Percentiles rank a stretch among this genome's conserved stretches.
Conservation (phyloP, 768 basidiomycete genomes). For the Dictyophora rubrovolvata region DNA sequence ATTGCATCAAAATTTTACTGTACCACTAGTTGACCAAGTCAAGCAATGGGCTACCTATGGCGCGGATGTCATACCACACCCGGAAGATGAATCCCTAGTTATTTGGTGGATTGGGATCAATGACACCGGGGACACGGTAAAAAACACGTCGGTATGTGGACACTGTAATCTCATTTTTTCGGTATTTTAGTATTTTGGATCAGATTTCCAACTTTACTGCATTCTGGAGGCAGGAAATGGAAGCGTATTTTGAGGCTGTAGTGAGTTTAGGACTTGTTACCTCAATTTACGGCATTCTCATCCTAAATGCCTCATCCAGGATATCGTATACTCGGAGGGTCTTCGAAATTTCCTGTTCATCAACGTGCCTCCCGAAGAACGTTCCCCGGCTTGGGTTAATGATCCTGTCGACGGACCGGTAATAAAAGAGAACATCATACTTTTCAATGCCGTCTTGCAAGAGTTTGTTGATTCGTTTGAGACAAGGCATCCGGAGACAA, state of each 20-base stretch:
- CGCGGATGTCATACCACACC: slow-evolving; percentile 35
- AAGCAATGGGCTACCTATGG: slow-evolving; percentile 39
- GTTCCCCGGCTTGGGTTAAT: slow-evolving; percentile 30
- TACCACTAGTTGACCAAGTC: slow-evolving; percentile 39
- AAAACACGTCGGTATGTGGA: slow-evolving; percentile 22
- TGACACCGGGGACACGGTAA: slow-evolving; percentile 42
- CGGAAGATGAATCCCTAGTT: slow-evolving; percentile 31
- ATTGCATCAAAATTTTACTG: slow-evolving; percentile 36
- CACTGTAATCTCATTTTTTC: background rate
- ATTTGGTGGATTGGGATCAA: slow-evolving; percentile 55
- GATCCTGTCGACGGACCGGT: slow-evolving; percentile 26
- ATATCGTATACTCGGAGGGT: slow-evolving; percentile 29
- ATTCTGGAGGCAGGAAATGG: slow-evolving; percentile 42
- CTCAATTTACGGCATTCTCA: background rate
- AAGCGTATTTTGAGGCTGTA: slow-evolving; percentile 39
- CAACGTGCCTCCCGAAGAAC: slow-evolving; percentile 46
- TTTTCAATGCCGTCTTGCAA: slow-evolving; percentile 34
- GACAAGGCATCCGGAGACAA: slow-evolving; percentile 27
- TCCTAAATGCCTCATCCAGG: slow-evolving; percentile 25
- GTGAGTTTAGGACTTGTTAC: slow-evolving; percentile 21
- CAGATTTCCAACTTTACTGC: slow-evolving; percentile 38
- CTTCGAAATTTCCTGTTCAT: slow-evolving; percentile 39
- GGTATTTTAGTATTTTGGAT: background rate
- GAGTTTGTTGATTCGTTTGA: slow-evolving; percentile 27
- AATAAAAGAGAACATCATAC: slow-evolving; percentile 28